Evolutionary conservation across 192 early-diverging fungal genomes (phyloP).

Genomic region (Coemansia sp.): DNA sequence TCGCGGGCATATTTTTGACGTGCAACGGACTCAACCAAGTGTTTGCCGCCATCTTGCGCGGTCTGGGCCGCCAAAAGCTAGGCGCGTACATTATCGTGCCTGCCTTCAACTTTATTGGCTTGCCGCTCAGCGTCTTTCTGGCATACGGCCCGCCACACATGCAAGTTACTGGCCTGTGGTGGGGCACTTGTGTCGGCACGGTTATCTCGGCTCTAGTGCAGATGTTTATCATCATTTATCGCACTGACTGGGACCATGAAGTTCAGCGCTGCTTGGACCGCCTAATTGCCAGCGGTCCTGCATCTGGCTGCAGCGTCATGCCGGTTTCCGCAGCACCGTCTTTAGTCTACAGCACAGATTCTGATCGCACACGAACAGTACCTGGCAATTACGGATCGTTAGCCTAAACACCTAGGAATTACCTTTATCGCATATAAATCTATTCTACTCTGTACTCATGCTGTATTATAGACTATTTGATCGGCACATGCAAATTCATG

Average conservation of each 20-base stretch:
- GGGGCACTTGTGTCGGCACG: slow-evolving; percentile 40
- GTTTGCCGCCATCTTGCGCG: slow-evolving; percentile 60
- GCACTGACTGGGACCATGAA: slow-evolving; percentile 41
- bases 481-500: background rate
- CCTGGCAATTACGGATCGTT: background rate
- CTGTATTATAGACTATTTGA: background rate
- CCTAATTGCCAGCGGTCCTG: slow-evolving; percentile 11
- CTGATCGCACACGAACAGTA: background rate
- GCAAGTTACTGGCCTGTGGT: slow-evolving; percentile 54
- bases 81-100: slow-evolving; percentile 60
- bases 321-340: background rate
- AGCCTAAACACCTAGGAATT: background rate
- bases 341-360: background rate
- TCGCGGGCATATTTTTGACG: slow-evolving; percentile 67
- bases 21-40: slow-evolving; percentile 64
- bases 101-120: slow-evolving; percentile 59
- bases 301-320: slow-evolving; percentile 1
- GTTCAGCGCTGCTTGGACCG: slow-evolving; percentile 35
- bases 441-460: background rate
- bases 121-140: slow-evolving; percentile 61
- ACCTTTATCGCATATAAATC: background rate
- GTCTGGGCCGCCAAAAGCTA: slow-evolving; percentile 58
- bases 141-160: slow-evolving; percentile 43
- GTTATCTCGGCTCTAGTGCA: slow-evolving; percentile 38
- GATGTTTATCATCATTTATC: slow-evolving; percentile 21